Conservation (phyloP, 176 grass and related monocot genomes). For the Paspalum vaginatum region DNA sequence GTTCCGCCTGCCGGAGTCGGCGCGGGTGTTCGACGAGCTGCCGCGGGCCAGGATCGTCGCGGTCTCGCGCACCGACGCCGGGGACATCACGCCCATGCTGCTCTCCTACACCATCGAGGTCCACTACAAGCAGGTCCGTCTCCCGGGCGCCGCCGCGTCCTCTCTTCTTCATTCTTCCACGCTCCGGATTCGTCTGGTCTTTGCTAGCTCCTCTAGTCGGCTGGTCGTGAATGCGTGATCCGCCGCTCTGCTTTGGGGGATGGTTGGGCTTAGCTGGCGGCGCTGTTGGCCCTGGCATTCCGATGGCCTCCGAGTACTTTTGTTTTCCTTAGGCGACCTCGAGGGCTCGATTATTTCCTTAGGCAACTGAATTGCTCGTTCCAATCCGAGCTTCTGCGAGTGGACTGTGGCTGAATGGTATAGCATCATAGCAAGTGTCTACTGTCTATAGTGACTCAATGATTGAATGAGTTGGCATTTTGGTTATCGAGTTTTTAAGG, state of each 20-base stretch:
- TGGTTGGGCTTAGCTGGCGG: too few relatives aligned
- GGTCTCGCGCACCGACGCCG: constrained; percentile 68
- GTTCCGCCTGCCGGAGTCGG: constrained; percentile 59
- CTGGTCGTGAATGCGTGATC: background rate
- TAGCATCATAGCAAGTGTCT: background rate
- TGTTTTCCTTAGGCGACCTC: background rate
- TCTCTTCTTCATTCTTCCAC: background rate
- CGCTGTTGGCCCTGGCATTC: constrained; percentile 3
- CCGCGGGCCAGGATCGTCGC: constrained; percentile 63
- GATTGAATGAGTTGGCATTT: background rate
- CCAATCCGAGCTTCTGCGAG: background rate
- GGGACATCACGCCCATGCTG: constrained; percentile 83
- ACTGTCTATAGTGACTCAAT: background rate
- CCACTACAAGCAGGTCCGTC: constrained; percentile 77
- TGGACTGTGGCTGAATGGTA: background rate
- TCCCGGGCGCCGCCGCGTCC: background rate
- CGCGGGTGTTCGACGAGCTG: constrained; percentile 70
- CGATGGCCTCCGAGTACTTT: background rate
- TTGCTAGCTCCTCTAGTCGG: background rate
- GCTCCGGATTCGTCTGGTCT: background rate
- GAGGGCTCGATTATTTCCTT: too few relatives aligned
- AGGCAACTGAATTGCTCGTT: background rate
- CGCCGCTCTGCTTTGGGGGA: background rate
- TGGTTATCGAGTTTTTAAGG: constrained; percentile 5
- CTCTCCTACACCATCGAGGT: constrained; percentile 88